Evolutionary conservation across 2,329 filamentous ascomycete species (phyloP).

Genomic region (Fusarium torreyae): DNA sequence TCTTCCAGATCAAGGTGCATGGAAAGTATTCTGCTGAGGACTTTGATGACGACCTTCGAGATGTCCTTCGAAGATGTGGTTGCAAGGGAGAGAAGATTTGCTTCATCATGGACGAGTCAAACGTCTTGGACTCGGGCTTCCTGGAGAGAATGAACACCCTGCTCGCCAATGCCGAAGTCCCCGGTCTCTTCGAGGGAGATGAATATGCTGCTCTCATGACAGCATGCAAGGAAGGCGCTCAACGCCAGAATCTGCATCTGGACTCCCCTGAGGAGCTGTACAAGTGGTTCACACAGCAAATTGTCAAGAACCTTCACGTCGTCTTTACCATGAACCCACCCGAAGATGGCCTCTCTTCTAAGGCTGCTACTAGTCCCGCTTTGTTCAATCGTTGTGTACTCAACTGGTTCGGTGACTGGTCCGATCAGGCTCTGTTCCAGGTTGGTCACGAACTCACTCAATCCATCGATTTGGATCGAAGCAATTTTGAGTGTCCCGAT

Average conservation of each 20-base stretch:
- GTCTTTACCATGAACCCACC: slow-evolving; percentile 99
- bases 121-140: slow-evolving; percentile 98
- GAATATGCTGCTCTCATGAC: slow-evolving; percentile 99
- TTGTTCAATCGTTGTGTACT: slow-evolving; percentile 99
- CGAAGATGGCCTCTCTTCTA: slow-evolving; percentile 92
- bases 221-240: slow-evolving; percentile 97
- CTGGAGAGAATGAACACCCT: slow-evolving; percentile 99
- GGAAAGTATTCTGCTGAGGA: slow-evolving; percentile 98
- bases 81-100: slow-evolving; percentile 99
- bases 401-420: slow-evolving; percentile 99
- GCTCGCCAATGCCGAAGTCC: slow-evolving; percentile 98
- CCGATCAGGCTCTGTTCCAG: slow-evolving; percentile 98
- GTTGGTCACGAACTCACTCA: slow-evolving; percentile 96
- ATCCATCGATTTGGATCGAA: slow-evolving; percentile 93
- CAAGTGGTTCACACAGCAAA: slow-evolving; percentile 99
- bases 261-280: slow-evolving; percentile 99
- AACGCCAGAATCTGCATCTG: slow-evolving; percentile 92
- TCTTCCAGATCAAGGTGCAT: slow-evolving; percentile 99
- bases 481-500: slow-evolving; percentile 88
- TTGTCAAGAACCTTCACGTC: slow-evolving; percentile 98
- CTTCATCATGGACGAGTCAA: slow-evolving; percentile 99
- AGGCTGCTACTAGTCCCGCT: slow-evolving; percentile 96
- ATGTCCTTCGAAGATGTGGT: slow-evolving; percentile 91
- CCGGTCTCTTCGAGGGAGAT: slow-evolving; percentile 98
- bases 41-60: slow-evolving; percentile 97